Conservation (phyloP, 768 basidiomycete genomes). For the Russula emetica region DNA sequence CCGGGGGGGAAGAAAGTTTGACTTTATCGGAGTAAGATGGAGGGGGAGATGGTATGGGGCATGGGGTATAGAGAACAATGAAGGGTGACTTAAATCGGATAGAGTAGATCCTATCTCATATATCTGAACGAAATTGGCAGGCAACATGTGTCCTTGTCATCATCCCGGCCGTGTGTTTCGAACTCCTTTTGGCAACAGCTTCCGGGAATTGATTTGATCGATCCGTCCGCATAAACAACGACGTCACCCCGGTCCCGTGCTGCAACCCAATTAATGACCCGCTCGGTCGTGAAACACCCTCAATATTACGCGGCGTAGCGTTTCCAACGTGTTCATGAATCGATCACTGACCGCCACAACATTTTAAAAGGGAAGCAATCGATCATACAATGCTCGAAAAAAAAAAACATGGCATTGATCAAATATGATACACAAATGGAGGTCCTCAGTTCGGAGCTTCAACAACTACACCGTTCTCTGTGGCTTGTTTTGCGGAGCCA, state of each 20-base stretch:
- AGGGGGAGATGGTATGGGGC: background rate
- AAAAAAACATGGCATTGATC: constrained; percentile 16
- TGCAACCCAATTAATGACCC: no score
- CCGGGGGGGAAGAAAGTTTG: constrained; percentile 41
- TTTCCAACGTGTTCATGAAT: background rate
- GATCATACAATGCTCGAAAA: constrained; percentile 7
- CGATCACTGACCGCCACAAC: background rate
- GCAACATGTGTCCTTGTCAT: background rate
- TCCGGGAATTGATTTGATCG: constrained; percentile 19
- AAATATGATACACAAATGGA: constrained; percentile 21
- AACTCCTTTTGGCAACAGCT: constrained; percentile 2
- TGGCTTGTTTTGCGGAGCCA: background rate
- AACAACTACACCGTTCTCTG: constrained; percentile 2
- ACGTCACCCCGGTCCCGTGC: constrained; percentile 11
- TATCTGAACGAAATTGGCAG: background rate
- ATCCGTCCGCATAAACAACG: constrained; percentile 17
- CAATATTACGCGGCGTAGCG: background rate
- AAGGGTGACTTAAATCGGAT: constrained; percentile 11
- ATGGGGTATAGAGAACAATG: constrained; percentile 3
- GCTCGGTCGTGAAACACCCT: background rate
- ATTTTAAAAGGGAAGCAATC: background rate
- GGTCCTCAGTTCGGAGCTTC: background rate
- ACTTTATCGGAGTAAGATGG: constrained; percentile 39
- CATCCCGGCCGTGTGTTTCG: background rate
- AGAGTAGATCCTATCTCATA: constrained; percentile 13